Evolutionary conservation across 1,284 basidiomycete genomes (phyloP).

Genomic region (Schizopora paradoxa): DNA sequence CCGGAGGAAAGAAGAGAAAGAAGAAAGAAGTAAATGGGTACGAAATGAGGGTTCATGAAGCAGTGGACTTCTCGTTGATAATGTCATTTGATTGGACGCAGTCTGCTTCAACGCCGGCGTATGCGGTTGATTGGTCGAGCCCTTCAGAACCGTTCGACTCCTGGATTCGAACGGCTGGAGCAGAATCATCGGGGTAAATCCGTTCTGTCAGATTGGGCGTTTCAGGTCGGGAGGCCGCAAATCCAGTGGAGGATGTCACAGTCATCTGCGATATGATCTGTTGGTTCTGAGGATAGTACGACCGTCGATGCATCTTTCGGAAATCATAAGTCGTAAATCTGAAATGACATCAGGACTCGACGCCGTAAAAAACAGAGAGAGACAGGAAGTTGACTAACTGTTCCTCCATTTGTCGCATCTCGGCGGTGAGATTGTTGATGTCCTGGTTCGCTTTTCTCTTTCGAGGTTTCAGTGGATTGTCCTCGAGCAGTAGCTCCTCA

Average conservation of each 20-base stretch:
- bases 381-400: slow-evolving; percentile 59
- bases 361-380: background rate
- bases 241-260: slow-evolving; percentile 40
- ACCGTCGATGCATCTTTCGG: slow-evolving; percentile 76
- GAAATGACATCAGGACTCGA: slow-evolving; percentile 2
- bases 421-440: slow-evolving; percentile 70
- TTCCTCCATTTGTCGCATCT: slow-evolving; percentile 97
- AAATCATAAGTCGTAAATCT: slow-evolving; percentile 83
- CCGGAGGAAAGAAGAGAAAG: too few species aligned
- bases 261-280: slow-evolving; percentile 50
- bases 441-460: slow-evolving; percentile 89
- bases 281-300: slow-evolving; percentile 77
- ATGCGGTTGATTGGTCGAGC: too few species aligned
- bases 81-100: too few species aligned
- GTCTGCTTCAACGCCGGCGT: too few species aligned
- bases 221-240: slow-evolving; percentile 40
- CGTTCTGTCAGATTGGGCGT: slow-evolving; percentile 35
- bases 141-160: too few species aligned
- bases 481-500: slow-evolving; percentile 92
- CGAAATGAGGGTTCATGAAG: too few species aligned
- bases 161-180: slow-evolving; percentile 8
- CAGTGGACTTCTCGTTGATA: too few species aligned
- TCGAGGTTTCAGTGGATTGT: slow-evolving; percentile 95
- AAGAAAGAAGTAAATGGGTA: too few species aligned
- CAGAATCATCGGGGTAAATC: slow-evolving; percentile 5